Evolutionary conservation across 2,329 filamentous ascomycete species (phyloP), one percentile per base, ranked within the genome.

Genomic region (Botrytis elliptica): DNA sequence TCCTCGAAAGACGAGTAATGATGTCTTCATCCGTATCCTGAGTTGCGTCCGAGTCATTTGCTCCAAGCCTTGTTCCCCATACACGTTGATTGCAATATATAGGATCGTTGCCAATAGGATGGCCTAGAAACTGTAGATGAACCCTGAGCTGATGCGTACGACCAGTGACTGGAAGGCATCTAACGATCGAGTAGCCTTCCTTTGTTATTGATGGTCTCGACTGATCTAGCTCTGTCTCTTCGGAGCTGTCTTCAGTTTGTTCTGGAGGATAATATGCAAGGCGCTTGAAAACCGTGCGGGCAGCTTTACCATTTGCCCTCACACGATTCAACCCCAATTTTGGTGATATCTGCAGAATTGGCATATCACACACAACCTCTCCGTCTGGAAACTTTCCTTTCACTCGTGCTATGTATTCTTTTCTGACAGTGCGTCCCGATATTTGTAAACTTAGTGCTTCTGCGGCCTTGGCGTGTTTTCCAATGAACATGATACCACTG

Each of bases 401-500:
- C 16, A 98, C 96, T 57, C 96, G 88, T 4, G 95, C 95, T 38
- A 99, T 86, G 80, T 99, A 99, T 82, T 99, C 96, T 82, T 99
- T 99, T 78, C 94, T 91, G 55, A 99, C 93, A 0, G 92, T 95
- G 52, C 96, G 88, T 8, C 88, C 88, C 77, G 90, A 88, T 74
- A 99, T 93, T 82, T 97, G 92, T 60, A 87, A 84, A 72, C 91
- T 90, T 77, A 99, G 87, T 46, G 86, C 86, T 76, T 95, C 93
- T 0, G 96, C 95, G 0, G 93, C 93, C 79, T 90, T 89, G 55
- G 91, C 87, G 76, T 93, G 90, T 84, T 99, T 99, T 42, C 92
- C 96, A 78, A 99, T 91, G 82, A 99, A 99, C 95, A 99, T 98
- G 81, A 99, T 93, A 67, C 96, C 96, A 78, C 94, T 97, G 0